A percentile compares a stretch with the other conserved stretches of the same genome.
Evolutionary conservation across 306 rosid species (phyloP).

Genomic region (Fragaria ananassa): DNA sequence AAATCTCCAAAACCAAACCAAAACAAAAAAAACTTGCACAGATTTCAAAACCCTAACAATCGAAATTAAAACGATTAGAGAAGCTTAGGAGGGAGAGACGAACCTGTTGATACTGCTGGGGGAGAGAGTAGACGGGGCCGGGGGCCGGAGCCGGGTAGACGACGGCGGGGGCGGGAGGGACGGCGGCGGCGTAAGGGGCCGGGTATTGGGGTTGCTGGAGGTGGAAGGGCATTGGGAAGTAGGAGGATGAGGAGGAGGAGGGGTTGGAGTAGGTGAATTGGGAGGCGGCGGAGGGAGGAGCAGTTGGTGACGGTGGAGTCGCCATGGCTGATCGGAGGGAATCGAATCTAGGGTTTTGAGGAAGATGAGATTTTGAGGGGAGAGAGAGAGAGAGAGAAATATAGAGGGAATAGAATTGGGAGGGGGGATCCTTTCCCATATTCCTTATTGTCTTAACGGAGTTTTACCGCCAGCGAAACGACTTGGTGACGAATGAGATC

Average conservation of each 20-base stretch:
- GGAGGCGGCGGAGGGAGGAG: slow-evolving; percentile 29
- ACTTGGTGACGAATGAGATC: too few species aligned
- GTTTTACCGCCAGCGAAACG: too few species aligned
- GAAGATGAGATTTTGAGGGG: background rate
- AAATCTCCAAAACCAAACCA: too few species aligned
- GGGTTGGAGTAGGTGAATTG: slow-evolving; percentile 58
- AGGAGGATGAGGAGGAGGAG: slow-evolving; percentile 52
- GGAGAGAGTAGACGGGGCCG: slow-evolving; percentile 50
- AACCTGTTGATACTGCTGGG: slow-evolving; percentile 80
- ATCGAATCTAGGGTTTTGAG: slow-evolving; percentile 7
- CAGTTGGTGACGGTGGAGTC: slow-evolving; percentile 40
- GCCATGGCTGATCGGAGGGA: slow-evolving; percentile 39
- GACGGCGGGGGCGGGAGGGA: slow-evolving; percentile 26
- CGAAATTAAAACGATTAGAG: background rate
- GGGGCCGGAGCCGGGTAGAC: slow-evolving; percentile 40
- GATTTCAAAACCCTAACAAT: background rate
- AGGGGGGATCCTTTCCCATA: too few species aligned
- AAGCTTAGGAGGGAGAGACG: background rate
- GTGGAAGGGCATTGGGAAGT: slow-evolving; percentile 79
- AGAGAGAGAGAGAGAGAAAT: background rate
- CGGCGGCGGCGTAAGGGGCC: slow-evolving; percentile 42
- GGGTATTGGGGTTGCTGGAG: slow-evolving; percentile 74
- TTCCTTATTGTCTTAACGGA: too few species aligned
- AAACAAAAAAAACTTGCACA: too few species aligned
- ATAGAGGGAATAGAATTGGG: too few species aligned